Conservation (phyloP, 257 asterid genomes). For the Datura wrightii region DNA sequence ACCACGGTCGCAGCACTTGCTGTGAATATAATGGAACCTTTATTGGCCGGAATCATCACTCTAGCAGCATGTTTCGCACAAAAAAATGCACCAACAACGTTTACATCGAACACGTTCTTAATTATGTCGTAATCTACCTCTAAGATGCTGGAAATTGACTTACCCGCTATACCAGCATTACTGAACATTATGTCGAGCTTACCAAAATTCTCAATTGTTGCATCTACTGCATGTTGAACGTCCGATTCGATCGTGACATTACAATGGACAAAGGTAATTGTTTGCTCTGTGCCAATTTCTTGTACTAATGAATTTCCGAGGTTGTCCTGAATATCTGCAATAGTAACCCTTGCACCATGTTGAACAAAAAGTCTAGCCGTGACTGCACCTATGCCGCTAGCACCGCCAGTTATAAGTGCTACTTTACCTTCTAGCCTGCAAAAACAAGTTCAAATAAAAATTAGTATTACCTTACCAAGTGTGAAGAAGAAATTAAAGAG, state of each 20-base stretch:
- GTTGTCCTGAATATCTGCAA: neutral
- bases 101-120: neutral
- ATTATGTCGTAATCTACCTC: neutral
- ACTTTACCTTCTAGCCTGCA: conserved; percentile 6
- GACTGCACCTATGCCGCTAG: conserved; percentile 8
- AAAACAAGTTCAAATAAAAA: neutral
- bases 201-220: neutral
- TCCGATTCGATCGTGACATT: neutral
- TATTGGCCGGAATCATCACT: conserved; percentile 32
- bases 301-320: neutral
- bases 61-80: conserved; percentile 27
- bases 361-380: neutral
- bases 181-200: conserved; percentile 34
- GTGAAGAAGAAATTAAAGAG: neutral
- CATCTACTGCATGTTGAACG: conserved; percentile 9
- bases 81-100: conserved; percentile 16
- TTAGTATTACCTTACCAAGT: neutral
- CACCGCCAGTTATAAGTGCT: conserved; percentile 1
- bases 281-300: neutral
- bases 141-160: neutral
- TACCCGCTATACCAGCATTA: conserved; percentile 21
- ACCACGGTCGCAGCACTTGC: neutral
- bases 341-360: neutral
- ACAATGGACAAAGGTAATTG: neutral
- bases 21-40: conserved; percentile 2